A percentile compares a stretch with the other conserved stretches of the same genome.
phyloP scores from a whole-genome alignment of 495 filamentous ascomycete species.

The Apiosordaria backusii region DNA sequence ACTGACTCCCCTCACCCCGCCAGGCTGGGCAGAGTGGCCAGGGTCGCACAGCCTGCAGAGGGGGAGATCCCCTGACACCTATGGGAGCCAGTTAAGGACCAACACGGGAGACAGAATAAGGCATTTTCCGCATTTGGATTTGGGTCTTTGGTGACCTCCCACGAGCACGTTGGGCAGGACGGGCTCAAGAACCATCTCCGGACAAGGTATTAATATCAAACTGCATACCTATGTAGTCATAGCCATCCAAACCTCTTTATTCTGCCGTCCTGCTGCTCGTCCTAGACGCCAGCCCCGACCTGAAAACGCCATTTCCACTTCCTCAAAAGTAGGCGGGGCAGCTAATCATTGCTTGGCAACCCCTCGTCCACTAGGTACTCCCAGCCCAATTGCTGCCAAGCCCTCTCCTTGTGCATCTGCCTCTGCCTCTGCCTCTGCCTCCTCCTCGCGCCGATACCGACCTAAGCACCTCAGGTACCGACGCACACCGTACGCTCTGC shows the following conservation, averaged over 20 bases:
- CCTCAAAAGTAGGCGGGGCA: constrained; percentile 12
- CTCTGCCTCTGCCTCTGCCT: constrained; percentile 7
- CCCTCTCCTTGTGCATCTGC: constrained; percentile 8
- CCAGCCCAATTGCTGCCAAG: constrained; percentile 33
- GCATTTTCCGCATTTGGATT: background rate
- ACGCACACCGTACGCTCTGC: constrained; percentile 2
- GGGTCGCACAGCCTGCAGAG: background rate
- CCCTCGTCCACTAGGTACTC: constrained; percentile 11
- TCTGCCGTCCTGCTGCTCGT: background rate
- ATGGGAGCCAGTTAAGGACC: background rate
- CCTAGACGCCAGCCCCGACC: background rate
- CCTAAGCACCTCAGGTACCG: constrained; percentile 3
- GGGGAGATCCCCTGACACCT: background rate
- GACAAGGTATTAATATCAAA: background rate
- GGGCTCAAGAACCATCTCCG: background rate
- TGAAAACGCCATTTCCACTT: constrained; percentile 1
- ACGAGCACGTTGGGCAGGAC: background rate
- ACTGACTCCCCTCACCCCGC: background rate
- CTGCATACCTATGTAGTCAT: background rate
- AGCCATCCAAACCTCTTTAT: background rate
- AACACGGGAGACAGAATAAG: background rate
- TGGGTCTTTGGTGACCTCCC: background rate
- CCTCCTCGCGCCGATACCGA: constrained; percentile 18
- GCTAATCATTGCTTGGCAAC: background rate
- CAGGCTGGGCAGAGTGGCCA: background rate